Conservation (phyloP, 2,329 filamentous ascomycete species). For the Myriosclerotinia scirpicola region DNA sequence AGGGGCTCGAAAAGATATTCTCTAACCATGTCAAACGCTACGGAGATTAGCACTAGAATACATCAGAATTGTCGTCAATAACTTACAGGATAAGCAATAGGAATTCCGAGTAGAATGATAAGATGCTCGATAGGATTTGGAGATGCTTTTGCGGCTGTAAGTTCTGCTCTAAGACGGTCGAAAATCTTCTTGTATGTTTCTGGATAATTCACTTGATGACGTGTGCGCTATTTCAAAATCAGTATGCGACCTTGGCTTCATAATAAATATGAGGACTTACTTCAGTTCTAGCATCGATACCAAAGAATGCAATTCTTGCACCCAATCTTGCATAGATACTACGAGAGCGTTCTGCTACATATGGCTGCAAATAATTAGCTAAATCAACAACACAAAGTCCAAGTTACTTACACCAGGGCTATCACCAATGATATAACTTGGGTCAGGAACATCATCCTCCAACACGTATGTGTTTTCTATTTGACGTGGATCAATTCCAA, state of each 20-base stretch:
- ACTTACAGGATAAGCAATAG: constrained; percentile 76
- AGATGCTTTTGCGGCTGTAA: constrained; percentile 62
- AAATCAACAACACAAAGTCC: not conserved
- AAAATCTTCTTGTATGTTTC: constrained; percentile 88
- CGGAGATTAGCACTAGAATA: constrained; percentile 18
- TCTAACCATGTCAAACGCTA: constrained; percentile 92
- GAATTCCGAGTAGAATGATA: constrained; percentile 83
- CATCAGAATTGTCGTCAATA: constrained; percentile 39
- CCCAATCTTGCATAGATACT: constrained; percentile 86
- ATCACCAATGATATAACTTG: constrained; percentile 65
- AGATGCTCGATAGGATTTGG: constrained; percentile 84
- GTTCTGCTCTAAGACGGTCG: constrained; percentile 69
- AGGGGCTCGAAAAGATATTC: constrained; percentile 81
- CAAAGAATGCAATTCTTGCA: constrained; percentile 78
- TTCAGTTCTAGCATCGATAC: constrained; percentile 90
- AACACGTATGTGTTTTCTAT: constrained; percentile 72
- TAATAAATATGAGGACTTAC: constrained; percentile 39
- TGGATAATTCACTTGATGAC: constrained; percentile 92
- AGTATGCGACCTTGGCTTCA: not conserved
- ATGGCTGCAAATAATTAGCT: constrained; percentile 54
- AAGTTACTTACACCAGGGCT: constrained; percentile 50
- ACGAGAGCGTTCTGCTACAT: constrained; percentile 83
- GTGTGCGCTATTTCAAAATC: constrained; percentile 58
- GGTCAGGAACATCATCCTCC: constrained; percentile 57
- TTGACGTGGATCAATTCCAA: constrained; percentile 67